Evolutionary conservation across 768 basidiomycete species (phyloP).

Genomic region (Amanita phalloides): DNA sequence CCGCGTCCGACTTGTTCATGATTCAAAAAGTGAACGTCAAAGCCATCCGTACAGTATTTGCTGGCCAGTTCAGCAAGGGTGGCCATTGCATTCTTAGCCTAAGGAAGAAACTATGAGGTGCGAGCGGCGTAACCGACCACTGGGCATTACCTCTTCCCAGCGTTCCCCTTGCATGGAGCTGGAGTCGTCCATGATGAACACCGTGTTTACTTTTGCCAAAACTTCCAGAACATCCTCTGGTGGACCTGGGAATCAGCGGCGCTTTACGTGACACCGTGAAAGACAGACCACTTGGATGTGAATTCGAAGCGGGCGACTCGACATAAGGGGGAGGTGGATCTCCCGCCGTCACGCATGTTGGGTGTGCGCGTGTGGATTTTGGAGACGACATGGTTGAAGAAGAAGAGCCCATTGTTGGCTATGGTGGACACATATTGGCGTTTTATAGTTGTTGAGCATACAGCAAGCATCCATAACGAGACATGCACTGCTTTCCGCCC

Average conservation of each 20-base stretch:
- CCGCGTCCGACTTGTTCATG: slow-evolving; percentile 18
- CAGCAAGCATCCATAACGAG: not conserved
- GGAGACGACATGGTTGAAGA: not conserved
- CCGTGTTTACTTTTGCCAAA: slow-evolving; percentile 33
- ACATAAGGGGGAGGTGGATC: not conserved
- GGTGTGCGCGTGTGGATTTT: too few species aligned
- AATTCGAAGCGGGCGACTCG: not conserved
- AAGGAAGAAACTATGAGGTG: not conserved
- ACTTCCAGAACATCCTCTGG: not conserved
- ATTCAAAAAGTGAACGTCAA: slow-evolving; percentile 57
- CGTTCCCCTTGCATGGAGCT: slow-evolving; percentile 36
- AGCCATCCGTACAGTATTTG: slow-evolving; percentile 44
- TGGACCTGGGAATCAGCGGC: not conserved
- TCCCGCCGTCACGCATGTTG: too few species aligned
- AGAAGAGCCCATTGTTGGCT: not conserved
- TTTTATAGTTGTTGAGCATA: not conserved
- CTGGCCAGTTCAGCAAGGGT: slow-evolving; percentile 36
- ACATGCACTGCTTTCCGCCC: not conserved
- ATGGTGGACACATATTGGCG: not conserved
- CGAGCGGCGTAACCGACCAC: not conserved
- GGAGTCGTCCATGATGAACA: slow-evolving; percentile 54
- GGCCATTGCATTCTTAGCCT: slow-evolving; percentile 37
- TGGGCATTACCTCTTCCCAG: slow-evolving; percentile 38
- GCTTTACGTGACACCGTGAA: not conserved
- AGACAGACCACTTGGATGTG: not conserved